phyloP scores from a whole-genome alignment of 306 rosid species.

The Heteromeles arbutifolia region DNA sequence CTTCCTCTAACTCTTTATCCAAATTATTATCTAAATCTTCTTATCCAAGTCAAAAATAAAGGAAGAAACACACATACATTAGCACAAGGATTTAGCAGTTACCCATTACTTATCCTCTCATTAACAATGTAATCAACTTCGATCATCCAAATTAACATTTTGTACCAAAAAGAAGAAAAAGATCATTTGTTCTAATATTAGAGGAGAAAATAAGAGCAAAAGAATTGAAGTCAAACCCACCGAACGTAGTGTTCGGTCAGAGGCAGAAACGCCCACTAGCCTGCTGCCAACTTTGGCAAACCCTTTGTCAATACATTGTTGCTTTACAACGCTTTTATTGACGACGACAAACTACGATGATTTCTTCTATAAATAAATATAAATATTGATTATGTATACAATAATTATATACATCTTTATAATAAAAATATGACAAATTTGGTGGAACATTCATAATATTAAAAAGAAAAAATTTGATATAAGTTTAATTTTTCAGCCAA shows the following conservation, averaged over 20 bases:
- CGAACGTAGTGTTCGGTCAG: background rate
- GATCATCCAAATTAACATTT: too few relatives aligned
- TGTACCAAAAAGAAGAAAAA: too few relatives aligned
- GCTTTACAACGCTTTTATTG: background rate
- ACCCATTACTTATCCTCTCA: background rate
- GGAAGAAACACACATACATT: too few relatives aligned
- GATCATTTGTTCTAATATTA: background rate
- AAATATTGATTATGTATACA: too few relatives aligned
- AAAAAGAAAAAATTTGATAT: too few relatives aligned
- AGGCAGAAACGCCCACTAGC: background rate
- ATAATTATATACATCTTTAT: too few relatives aligned
- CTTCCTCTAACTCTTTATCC: background rate
- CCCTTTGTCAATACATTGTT: conserved; percentile 14
- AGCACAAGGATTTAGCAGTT: background rate
- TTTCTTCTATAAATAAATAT: conserved; percentile 22
- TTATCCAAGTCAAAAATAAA: background rate
- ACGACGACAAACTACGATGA: conserved; percentile 14
- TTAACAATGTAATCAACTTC: background rate
- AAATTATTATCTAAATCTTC: background rate
- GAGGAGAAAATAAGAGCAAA: too few relatives aligned
- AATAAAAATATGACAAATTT: too few relatives aligned
- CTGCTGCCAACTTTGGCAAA: background rate
- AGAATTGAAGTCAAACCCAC: background rate
- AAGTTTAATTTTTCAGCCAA: too few relatives aligned
- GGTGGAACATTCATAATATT: background rate